phyloP scores from a whole-genome alignment of 2,329 filamentous ascomycete species.

The Ophiostoma novo-ulmi region DNA sequence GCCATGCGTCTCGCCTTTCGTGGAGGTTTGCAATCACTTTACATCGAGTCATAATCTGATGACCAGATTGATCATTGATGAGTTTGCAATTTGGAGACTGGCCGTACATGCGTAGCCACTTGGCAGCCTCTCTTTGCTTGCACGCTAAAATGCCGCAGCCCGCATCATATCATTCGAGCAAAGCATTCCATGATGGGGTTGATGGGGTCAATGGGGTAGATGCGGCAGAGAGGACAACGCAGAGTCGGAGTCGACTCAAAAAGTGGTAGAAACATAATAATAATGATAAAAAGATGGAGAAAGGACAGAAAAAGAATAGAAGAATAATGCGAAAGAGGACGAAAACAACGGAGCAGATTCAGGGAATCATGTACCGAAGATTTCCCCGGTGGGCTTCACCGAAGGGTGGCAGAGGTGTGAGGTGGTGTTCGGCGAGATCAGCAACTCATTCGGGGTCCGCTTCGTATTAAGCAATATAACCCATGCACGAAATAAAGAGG shows the following conservation, averaged over 20 bases:
- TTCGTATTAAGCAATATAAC: neutral
- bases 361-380: conserved; percentile 3
- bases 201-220: neutral
- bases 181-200: neutral
- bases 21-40: neutral
- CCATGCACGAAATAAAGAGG: neutral
- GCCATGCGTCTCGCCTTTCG: neutral
- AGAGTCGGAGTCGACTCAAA: neutral
- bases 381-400: conserved; percentile 20
- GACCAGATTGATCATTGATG: neutral
- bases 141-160: conserved; percentile 25
- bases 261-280: neutral
- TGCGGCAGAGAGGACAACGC: conserved; percentile 1
- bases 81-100: conserved; percentile 2
- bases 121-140: conserved; percentile 23
- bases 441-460: neutral
- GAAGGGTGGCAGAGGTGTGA: conserved; percentile 12
- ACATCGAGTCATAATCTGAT: neutral
- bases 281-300: neutral
- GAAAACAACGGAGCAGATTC: neutral
- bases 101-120: conserved; percentile 21
- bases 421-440: conserved; percentile 12
- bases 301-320: neutral
- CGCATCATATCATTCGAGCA: conserved; percentile 18
- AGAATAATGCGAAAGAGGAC: neutral